These are phyloP conservation scores for Chamaecyparis obtusa DNA, from an alignment of 75 land plant genomes.

Conservation along the genomic window DNA sequence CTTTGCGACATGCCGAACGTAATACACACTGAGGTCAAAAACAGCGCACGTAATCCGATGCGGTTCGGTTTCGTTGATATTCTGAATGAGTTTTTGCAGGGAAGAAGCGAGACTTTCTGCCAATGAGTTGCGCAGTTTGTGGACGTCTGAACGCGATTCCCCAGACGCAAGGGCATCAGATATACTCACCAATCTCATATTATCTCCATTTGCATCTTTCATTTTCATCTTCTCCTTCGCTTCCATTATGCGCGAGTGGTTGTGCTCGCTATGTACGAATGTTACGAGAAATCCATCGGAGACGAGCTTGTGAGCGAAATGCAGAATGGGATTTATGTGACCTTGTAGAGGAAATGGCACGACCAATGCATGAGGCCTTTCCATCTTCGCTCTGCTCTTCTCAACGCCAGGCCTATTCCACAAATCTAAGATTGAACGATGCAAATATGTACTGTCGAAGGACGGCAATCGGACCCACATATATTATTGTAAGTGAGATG, in stretches of 20 bases:
- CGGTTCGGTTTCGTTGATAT: not conserved
- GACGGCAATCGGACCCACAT: not conserved
- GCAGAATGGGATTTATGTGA: constrained; percentile 32
- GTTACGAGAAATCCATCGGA: constrained; percentile 24
- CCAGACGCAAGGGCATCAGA: not conserved
- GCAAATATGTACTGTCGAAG: too few species aligned
- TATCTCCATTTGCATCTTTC: not conserved
- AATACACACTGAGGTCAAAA: not conserved
- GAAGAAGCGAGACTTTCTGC: not conserved
- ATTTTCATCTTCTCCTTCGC: not conserved
- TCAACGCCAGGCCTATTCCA: not conserved
- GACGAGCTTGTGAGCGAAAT: constrained; percentile 23
- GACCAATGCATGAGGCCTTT: constrained; percentile 15
- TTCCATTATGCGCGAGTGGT: constrained; percentile 13
- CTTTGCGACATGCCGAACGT: not conserved
- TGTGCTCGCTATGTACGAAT: constrained; percentile 36
- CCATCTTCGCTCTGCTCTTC: not conserved
- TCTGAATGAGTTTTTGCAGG: not conserved
- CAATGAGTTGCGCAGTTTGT: not conserved
- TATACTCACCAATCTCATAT: not conserved
- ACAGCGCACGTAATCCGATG: not conserved
- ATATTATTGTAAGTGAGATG: too few species aligned
- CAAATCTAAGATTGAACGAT: not conserved
- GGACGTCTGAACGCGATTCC: not conserved
- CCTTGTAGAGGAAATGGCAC: constrained; percentile 37